A percentile compares a stretch with the other conserved stretches of the same genome.
Conservation (phyloP, 2,329 filamentous ascomycete species). For the Allantophomopsis cytisporea region DNA sequence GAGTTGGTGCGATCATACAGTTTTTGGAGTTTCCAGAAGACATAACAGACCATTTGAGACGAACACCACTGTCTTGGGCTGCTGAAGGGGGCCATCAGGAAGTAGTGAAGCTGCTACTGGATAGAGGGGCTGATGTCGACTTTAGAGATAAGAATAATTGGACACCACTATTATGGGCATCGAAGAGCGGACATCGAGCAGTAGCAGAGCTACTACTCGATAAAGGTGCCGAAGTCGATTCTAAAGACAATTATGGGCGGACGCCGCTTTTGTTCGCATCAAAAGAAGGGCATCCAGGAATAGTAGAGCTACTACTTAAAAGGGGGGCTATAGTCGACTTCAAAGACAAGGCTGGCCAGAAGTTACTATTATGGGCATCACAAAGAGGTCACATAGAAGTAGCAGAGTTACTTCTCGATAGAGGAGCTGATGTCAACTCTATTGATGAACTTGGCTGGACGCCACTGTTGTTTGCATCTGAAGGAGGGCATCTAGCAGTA, state of each 20-base stretch:
- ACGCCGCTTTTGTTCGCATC: neutral
- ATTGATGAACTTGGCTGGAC: slow-evolving; percentile 2
- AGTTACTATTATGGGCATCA: neutral
- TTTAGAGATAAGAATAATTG: slow-evolving; percentile 3
- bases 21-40: too few relatives aligned
- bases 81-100: slow-evolving; percentile 7
- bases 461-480: neutral
- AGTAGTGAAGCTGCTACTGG: neutral
- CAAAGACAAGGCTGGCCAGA: neutral
- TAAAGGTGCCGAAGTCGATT: neutral
- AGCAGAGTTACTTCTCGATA: neutral
- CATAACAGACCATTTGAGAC: too few relatives aligned
- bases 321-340: neutral
- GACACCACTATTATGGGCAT: neutral
- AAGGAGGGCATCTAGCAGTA: neutral
- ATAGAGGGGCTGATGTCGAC: slow-evolving; percentile 4
- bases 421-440: too few relatives aligned
- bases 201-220: neutral
- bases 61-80: slow-evolving; percentile 15
- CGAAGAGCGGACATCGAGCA: neutral
- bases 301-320: neutral
- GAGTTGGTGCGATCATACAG: too few relatives aligned
- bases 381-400: neutral
- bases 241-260: neutral
- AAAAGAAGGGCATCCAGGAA: neutral